Evolutionary conservation across 73 alveolate species (phyloP).

Genomic region (Paramecium primaurelia): DNA sequence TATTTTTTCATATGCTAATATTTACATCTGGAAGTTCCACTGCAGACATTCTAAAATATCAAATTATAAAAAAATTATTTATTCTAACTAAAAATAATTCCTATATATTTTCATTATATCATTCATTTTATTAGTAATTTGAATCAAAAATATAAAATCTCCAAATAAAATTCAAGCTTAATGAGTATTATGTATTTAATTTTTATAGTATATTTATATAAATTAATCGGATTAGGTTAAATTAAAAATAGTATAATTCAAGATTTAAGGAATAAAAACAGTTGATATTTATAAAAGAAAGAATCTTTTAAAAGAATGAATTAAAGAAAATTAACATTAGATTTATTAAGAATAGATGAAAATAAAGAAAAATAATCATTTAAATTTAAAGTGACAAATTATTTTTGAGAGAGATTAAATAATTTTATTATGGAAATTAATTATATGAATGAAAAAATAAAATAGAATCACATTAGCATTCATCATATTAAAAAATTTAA

Average conservation of each 20-base stretch:
- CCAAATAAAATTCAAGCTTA: not conserved
- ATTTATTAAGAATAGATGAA: too few species aligned
- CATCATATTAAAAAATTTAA: too few species aligned
- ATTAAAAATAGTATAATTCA: not conserved
- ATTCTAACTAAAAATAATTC: not conserved
- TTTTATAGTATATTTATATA: not conserved
- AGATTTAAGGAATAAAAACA: not conserved
- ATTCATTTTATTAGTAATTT: not conserved
- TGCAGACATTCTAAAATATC: not conserved
- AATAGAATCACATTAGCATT: too few species aligned
- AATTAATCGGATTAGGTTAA: not conserved
- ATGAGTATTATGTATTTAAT: not conserved
- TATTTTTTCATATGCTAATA: not conserved
- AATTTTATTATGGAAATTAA: too few species aligned
- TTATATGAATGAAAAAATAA: too few species aligned
- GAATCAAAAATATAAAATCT: not conserved
- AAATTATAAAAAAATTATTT: not conserved
- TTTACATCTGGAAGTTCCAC: slow-evolving; percentile 50
- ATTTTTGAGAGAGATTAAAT: too few species aligned
- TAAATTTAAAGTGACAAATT: too few species aligned
- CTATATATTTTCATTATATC: not conserved
- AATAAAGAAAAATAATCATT: too few species aligned
- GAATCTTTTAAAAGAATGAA: too few species aligned
- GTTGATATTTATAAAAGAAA: too few species aligned
- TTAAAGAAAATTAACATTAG: too few species aligned